Evolutionary conservation across 2,329 filamentous ascomycete genomes (phyloP), one percentile per base, ranked within the genome.

Genomic region (Ustulina deusta): DNA sequence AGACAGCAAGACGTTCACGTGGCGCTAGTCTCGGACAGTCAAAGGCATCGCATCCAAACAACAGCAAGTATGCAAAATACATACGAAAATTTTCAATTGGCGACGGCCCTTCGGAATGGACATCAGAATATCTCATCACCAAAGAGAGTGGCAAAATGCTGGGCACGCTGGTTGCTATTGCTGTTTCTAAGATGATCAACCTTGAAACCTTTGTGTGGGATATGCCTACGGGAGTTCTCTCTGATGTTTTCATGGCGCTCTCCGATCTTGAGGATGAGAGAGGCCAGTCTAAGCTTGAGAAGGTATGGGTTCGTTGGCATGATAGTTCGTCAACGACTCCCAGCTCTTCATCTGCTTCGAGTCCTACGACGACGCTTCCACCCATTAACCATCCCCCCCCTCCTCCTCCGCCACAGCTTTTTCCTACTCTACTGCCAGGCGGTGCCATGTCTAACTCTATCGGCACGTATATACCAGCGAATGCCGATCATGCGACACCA

Each of bases 71-170:
- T 78, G 91, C 92, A 25, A 88, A 90, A 72, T 94, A 90, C 77
- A 93, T 90, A 6, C 87, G 90, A 71, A 94, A 94, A 77, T 96
- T 96, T 80, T 93, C 91, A 2, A 84, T 96, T 6, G 92, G 92
- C n/a, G 94, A 96, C 78, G 92, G 93, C 0, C 93, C 92, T 0
- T 78, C 86, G 6, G 88, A 92, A 71, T 94, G 91, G 91, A 91
- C 94, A 6, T 87, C 90, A 63, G 92, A 95, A 75, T 95, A 96
- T 79, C 87, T 92, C 69, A 92, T 95, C 73, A 90, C 87, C 2
- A 94, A 94, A 79, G 92, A 95, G 77, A 90, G 90, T 64, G 93
- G 93, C 2, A 96, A 95, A 81, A 94, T 96, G 92, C 84, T 96
- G n/a, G 92, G 92, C 5, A 95, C 92, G 1, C 81, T 96, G 57